Evolutionary conservation across 2,329 filamentous ascomycete species (phyloP).

Genomic region (Aspergillus aculeatus): DNA sequence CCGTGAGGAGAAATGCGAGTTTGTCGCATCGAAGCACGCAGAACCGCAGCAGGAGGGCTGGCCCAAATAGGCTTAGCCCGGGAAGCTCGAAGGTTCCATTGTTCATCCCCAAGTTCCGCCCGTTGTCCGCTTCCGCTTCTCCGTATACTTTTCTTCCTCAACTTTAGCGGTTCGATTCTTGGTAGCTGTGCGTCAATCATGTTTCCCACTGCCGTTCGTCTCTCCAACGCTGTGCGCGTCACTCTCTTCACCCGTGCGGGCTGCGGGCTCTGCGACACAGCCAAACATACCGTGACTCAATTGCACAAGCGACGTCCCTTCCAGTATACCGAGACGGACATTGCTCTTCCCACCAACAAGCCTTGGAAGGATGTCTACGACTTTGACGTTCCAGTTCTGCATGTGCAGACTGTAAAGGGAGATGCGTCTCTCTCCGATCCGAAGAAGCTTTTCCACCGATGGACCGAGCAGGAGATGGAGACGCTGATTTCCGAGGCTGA

Average conservation of each 20-base stretch:
- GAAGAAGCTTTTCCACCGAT: constrained; percentile 63
- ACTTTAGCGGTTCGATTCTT: no score
- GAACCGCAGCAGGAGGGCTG: constrained; percentile 12
- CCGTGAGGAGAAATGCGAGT: constrained; percentile 9
- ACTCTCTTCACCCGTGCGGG: constrained; percentile 62
- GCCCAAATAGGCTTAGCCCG: constrained; percentile 35
- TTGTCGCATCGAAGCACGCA: constrained; percentile 7
- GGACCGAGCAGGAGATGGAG: constrained; percentile 57
- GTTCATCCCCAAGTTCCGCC: neutral
- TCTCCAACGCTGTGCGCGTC: constrained; percentile 43
- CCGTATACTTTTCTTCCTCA: no score
- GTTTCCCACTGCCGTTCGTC: constrained; percentile 31
- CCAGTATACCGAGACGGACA: constrained; percentile 59
- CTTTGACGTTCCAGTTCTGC: constrained; percentile 64
- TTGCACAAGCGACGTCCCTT: constrained; percentile 55
- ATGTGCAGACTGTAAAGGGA: constrained; percentile 51
- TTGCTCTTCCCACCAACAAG: constrained; percentile 55
- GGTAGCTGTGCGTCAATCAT: constrained; percentile 15
- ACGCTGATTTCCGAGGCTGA: constrained; percentile 53
- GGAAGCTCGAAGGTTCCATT: constrained; percentile 44
- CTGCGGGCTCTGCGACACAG: constrained; percentile 61
- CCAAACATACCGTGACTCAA: constrained; percentile 56
- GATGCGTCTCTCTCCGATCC: constrained; percentile 58
- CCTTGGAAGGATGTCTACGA: constrained; percentile 62
- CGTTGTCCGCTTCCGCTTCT: neutral